phyloP scores from a whole-genome alignment of 2,329 filamentous ascomycete species.

The Claviceps sp. region DNA sequence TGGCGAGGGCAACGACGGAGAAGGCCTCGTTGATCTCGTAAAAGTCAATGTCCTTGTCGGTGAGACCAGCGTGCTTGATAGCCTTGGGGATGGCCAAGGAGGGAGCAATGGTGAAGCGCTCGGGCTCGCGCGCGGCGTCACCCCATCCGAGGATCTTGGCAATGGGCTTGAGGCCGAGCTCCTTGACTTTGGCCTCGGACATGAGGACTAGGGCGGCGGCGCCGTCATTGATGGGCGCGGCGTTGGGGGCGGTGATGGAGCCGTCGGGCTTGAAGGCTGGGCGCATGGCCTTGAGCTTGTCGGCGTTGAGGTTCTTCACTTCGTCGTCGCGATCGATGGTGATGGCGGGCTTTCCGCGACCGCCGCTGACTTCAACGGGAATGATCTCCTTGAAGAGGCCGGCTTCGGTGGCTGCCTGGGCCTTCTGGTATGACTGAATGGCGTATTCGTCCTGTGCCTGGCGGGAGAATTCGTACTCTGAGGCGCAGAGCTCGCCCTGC shows the following conservation, averaged over 20 bases:
- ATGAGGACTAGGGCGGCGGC: conserved; percentile 86
- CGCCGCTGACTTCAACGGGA: conserved; percentile 75
- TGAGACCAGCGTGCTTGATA: conserved; percentile 81
- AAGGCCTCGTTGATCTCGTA: conserved; percentile 99
- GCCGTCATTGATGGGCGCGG: conserved; percentile 90
- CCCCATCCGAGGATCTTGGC: conserved; percentile 97
- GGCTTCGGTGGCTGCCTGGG: conserved; percentile 68
- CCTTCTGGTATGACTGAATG: conserved; percentile 88
- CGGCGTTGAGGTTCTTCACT: conserved; percentile 81
- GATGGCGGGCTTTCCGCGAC: conserved; percentile 77
- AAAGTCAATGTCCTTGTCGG: conserved; percentile 66
- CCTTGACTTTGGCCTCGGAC: conserved; percentile 86
- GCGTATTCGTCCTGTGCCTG: conserved; percentile 92
- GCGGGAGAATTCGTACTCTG: conserved; percentile 67
- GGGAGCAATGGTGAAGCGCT: conserved; percentile 91
- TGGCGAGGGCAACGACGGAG: conserved; percentile 88
- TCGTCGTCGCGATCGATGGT: conserved; percentile 81
- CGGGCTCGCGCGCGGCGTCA: conserved; percentile 80
- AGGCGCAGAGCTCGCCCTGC: conserved; percentile 79
- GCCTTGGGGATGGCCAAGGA: conserved; percentile 94
- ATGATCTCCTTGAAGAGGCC: conserved; percentile 83
- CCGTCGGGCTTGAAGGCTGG: conserved; percentile 72
- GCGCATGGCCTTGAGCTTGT: conserved; percentile 74
- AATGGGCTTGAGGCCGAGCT: conserved; percentile 79
- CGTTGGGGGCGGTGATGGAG: conserved; percentile 91